Percentiles rank a stretch among this genome's conserved stretches.
These are phyloP conservation scores for Acanthamoeba royreba DNA, from an alignment of 208 protist species.

Conservation along the genomic window DNA sequence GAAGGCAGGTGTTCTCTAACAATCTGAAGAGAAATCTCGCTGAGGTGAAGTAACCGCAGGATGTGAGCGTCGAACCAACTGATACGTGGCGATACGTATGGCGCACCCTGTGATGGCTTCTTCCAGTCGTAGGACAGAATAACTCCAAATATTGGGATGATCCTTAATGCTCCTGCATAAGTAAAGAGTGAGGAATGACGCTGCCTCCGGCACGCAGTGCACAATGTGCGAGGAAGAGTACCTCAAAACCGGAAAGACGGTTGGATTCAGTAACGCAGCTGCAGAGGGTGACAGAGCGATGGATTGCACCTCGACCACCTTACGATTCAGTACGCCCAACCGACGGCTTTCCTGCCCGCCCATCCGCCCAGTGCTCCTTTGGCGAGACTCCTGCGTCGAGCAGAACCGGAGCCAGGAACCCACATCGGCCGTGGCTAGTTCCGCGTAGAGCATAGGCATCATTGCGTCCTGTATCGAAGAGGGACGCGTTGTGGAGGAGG, in stretches of 20 bases:
- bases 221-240: neutral
- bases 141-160: neutral
- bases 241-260: neutral
- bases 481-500: neutral
- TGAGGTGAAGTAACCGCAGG: too few relatives aligned
- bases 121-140: neutral
- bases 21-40: neutral
- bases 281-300: neutral
- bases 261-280: neutral
- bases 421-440: neutral
- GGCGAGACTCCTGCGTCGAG: neutral
- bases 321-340: neutral
- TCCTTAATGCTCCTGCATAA: constrained; percentile 11
- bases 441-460: neutral
- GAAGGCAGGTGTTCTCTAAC: neutral
- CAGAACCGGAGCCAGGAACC: neutral
- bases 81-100: too few relatives aligned
- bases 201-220: too few relatives aligned
- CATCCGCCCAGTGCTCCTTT: neutral
- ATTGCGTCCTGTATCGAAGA: too few relatives aligned
- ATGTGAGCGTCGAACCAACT: too few relatives aligned
- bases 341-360: neutral
- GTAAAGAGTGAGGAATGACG: neutral
- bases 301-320: neutral
- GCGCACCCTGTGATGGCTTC: neutral